A percentile compares a stretch with the other conserved stretches of the same genome.
Conservation (phyloP, 2,329 filamentous ascomycete genomes). For the Penicillium sp. region DNA sequence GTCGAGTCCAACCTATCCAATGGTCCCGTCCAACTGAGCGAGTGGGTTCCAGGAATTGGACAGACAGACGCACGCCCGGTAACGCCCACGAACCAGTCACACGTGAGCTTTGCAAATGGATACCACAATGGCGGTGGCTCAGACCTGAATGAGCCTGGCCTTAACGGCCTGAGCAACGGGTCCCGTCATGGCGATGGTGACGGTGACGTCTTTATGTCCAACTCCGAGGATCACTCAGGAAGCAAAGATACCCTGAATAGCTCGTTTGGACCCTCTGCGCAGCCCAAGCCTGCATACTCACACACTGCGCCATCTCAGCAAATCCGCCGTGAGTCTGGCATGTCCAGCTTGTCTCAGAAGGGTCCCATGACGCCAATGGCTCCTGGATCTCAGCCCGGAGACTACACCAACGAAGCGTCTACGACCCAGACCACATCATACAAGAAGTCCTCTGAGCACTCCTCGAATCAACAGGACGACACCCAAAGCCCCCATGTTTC, state of each 20-base stretch:
- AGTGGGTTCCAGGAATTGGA: constrained; percentile 57
- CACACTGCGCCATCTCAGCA: constrained; percentile 50
- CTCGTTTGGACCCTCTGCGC: constrained; percentile 53
- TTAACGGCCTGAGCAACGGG: constrained; percentile 57
- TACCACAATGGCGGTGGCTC: constrained; percentile 48
- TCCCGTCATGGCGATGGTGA: constrained; percentile 51
- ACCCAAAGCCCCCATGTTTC: constrained; percentile 61
- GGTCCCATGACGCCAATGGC: constrained; percentile 60
- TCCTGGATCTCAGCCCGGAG: constrained; percentile 57
- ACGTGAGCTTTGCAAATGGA: constrained; percentile 53
- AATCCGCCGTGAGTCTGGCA: constrained; percentile 45
- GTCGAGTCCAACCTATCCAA: constrained; percentile 52
- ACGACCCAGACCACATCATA: constrained; percentile 80
- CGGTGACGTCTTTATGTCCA: constrained; percentile 64
- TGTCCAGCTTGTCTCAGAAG: constrained; percentile 51
- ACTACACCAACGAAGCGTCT: constrained; percentile 82
- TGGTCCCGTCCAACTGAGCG: constrained; percentile 63
- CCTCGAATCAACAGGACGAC: constrained; percentile 66
- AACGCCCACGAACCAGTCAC: constrained; percentile 59
- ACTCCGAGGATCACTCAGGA: constrained; percentile 47
- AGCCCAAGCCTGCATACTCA: constrained; percentile 48
- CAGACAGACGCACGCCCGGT: constrained; percentile 53
- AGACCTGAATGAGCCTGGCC: constrained; percentile 38
- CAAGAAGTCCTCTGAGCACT: constrained; percentile 78
- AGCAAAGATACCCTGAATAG: constrained; percentile 47